Percentiles rank a stretch among this genome's conserved stretches.
Conservation (phyloP, 306 rosid genomes). For the Macrotyloma uniflorum region DNA sequence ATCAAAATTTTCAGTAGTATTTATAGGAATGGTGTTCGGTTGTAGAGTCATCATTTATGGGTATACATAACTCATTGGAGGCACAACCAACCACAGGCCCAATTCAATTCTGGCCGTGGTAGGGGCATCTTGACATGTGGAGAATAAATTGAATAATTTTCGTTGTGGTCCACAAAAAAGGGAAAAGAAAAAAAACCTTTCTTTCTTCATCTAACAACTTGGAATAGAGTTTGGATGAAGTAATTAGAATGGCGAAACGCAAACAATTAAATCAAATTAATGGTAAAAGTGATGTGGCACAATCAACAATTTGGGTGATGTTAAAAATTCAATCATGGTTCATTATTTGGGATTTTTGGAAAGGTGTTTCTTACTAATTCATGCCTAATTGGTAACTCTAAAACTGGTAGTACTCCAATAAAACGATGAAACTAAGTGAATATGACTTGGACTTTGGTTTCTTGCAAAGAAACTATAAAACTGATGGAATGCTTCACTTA, state of each 20-base stretch:
- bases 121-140: neutral
- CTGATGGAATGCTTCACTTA: neutral
- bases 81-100: neutral
- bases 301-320: neutral
- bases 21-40: no score
- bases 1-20: no score
- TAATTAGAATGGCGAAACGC: no score
- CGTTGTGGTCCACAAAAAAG: neutral
- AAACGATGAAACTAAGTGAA: slow-evolving; percentile 24
- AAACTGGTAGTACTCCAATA: no score
- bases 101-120: neutral
- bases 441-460: slow-evolving; percentile 1
- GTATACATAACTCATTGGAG: no score
- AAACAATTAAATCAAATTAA: no score
- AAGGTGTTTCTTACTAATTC: neutral
- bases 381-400: no score
- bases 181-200: no score
- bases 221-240: no score
- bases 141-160: neutral
- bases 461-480: neutral
- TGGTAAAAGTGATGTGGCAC: no score
- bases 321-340: slow-evolving; percentile 1
- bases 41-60: no score
- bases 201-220: no score
- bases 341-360: neutral